These are phyloP conservation scores for Linnemannia elongata DNA, from an alignment of 192 early-diverging fungal species.

Conservation along the genomic window DNA sequence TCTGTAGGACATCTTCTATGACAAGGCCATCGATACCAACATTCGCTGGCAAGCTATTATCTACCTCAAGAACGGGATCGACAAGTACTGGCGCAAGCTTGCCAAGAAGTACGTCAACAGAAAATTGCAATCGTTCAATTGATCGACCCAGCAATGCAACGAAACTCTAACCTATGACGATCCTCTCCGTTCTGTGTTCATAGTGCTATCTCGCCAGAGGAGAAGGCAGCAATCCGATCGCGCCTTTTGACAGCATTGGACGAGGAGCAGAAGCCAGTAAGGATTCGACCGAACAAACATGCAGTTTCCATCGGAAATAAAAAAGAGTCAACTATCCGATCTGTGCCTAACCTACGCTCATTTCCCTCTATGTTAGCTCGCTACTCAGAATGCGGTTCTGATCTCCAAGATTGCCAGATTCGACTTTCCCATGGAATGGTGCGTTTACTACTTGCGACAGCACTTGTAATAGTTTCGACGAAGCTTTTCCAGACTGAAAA, in stretches of 20 bases:
- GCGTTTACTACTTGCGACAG: background rate
- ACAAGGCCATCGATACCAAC: slow-evolving; percentile 71
- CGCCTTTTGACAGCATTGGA: slow-evolving; percentile 75
- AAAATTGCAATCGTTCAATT: background rate
- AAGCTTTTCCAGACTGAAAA: background rate
- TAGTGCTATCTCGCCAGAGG: slow-evolving; percentile 75
- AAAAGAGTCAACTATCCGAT: background rate
- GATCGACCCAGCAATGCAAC: background rate
- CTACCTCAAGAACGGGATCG: slow-evolving; percentile 91
- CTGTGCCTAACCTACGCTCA: background rate
- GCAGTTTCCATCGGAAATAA: background rate
- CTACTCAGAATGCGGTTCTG: slow-evolving; percentile 81
- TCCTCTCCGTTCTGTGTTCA: background rate
- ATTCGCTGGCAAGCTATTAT: slow-evolving; percentile 83
- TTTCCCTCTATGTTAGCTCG: slow-evolving; percentile 61
- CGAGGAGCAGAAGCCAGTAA: slow-evolving; percentile 76
- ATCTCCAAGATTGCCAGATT: slow-evolving; percentile 86
- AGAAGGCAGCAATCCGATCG: slow-evolving; percentile 79
- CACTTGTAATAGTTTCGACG: background rate
- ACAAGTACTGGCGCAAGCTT: slow-evolving; percentile 90
- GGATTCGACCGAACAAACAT: background rate
- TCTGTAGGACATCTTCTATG: slow-evolving; percentile 81
- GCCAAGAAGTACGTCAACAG: slow-evolving; percentile 69
- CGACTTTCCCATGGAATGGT: slow-evolving; percentile 93
- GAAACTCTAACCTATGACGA: background rate